Evolutionary conservation across 2,329 filamentous ascomycete species (phyloP).

Genomic region (Penicillium sp.): DNA sequence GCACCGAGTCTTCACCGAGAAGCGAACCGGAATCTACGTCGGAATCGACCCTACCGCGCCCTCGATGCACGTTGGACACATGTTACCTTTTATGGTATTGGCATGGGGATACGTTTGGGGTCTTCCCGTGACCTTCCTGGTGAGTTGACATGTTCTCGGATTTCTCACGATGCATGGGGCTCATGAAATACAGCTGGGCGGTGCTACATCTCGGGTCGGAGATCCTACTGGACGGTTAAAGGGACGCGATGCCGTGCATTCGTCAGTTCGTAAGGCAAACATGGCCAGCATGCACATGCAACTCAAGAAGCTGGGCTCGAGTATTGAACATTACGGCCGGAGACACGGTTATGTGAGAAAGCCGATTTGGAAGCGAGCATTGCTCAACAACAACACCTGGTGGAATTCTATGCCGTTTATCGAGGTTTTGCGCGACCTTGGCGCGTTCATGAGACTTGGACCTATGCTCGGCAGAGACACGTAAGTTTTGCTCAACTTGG

Average conservation of each 20-base stretch:
- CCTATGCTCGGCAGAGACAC: conserved; percentile 86
- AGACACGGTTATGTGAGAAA: conserved; percentile 64
- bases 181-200: conserved; percentile 42
- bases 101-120: conserved; percentile 52
- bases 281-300: conserved; percentile 51
- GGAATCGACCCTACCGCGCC: conserved; percentile 52
- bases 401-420: conserved; percentile 68
- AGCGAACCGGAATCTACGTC: conserved; percentile 47
- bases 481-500: conserved; percentile 52
- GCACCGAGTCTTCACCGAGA: conserved; percentile 45
- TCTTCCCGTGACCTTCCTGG: conserved; percentile 45
- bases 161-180: neutral
- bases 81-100: conserved; percentile 52
- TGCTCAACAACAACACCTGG: conserved; percentile 85
- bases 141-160: conserved; percentile 24
- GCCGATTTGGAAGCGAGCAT: conserved; percentile 63
- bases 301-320: conserved; percentile 65
- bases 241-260: conserved; percentile 38
- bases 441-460: conserved; percentile 71
- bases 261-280: conserved; percentile 44
- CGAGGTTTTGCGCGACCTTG: conserved; percentile 73
- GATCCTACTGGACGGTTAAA: conserved; percentile 47
- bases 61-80: conserved; percentile 51
- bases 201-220: conserved; percentile 46
- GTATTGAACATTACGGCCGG: conserved; percentile 64